These are phyloP conservation scores for Solanum ossicruentum DNA, from an alignment of 257 asterid genomes.

Conservation along the genomic window DNA sequence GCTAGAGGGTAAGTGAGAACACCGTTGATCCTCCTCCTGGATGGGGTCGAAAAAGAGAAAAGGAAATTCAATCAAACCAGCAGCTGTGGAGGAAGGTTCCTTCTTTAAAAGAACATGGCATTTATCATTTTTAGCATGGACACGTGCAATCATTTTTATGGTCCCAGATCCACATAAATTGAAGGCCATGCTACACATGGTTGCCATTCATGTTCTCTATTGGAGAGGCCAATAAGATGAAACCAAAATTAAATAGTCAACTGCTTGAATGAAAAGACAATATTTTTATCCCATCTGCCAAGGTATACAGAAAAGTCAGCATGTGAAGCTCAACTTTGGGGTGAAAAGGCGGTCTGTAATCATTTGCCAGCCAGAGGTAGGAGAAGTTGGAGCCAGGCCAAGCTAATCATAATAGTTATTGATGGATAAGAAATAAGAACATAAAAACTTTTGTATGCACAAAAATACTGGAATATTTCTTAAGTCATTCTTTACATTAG, in stretches of 20 bases:
- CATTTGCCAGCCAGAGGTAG: not conserved
- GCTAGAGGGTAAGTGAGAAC: not conserved
- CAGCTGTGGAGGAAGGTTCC: not conserved
- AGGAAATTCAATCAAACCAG: not conserved
- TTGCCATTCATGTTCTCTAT: not conserved
- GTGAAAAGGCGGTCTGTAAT: not conserved
- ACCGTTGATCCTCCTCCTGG: not conserved
- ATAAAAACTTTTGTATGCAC: not conserved
- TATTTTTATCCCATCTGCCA: not conserved
- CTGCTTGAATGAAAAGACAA: not conserved
- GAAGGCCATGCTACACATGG: not conserved
- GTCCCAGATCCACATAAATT: not conserved
- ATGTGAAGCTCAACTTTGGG: not conserved
- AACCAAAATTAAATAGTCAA: not conserved
- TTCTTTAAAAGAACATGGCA: not conserved
- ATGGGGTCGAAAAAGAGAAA: not conserved
- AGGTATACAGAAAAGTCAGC: not conserved
- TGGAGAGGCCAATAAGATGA: not conserved
- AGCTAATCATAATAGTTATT: not conserved
- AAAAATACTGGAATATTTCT: not conserved
- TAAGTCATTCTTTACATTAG: not conserved
- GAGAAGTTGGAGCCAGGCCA: not conserved
- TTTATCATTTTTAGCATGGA: not conserved
- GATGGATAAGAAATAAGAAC: not conserved
- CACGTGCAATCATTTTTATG: not conserved